Evolutionary conservation across 805 yeast species (phyloP).

Genomic region (Lipomyces orientalis): DNA sequence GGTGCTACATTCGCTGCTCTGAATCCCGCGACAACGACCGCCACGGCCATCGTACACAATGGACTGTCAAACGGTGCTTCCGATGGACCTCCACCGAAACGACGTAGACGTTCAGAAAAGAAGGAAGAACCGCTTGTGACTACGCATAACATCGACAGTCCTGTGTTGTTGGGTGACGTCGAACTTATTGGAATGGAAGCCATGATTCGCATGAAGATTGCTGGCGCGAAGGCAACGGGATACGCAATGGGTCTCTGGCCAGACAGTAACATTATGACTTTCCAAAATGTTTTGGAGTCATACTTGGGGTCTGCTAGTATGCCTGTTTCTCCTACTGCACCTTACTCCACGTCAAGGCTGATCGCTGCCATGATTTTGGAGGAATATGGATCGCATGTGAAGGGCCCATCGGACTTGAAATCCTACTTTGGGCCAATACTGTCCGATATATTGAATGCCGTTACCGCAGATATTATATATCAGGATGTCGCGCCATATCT

Average conservation of each 20-base stretch:
- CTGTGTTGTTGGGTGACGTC: constrained; percentile 89
- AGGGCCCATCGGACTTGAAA: constrained; percentile 17
- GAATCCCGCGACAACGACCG: constrained; percentile 11
- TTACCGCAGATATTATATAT: constrained; percentile 54
- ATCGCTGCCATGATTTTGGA: constrained; percentile 71
- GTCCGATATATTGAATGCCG: constrained; percentile 20
- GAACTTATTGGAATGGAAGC: constrained; percentile 78
- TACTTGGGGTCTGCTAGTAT: constrained; percentile 17
- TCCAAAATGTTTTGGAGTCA: constrained; percentile 17
- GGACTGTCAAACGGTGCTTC: constrained; percentile 13
- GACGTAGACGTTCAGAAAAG: constrained; percentile 32
- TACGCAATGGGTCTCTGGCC: constrained; percentile 44
- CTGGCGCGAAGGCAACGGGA: constrained; percentile 80
- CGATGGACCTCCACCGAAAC: constrained; percentile 23
- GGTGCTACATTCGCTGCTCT: constrained; percentile 52
- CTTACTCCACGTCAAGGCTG: constrained; percentile 82
- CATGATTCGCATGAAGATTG: constrained; percentile 73
- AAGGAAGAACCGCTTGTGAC: constrained; percentile 24
- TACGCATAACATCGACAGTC: constrained; percentile 85
- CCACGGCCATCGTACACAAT: background rate
- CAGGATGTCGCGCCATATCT: constrained; percentile 87
- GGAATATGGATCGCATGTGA: constrained; percentile 51
- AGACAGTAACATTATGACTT: constrained; percentile 24
- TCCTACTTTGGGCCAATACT: constrained; percentile 10
- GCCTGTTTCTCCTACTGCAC: constrained; percentile 42